Evolutionary conservation across 108 stramenopile species (phyloP), one percentile per base, ranked within the genome.

Genomic region (Cyclotella atomus): DNA sequence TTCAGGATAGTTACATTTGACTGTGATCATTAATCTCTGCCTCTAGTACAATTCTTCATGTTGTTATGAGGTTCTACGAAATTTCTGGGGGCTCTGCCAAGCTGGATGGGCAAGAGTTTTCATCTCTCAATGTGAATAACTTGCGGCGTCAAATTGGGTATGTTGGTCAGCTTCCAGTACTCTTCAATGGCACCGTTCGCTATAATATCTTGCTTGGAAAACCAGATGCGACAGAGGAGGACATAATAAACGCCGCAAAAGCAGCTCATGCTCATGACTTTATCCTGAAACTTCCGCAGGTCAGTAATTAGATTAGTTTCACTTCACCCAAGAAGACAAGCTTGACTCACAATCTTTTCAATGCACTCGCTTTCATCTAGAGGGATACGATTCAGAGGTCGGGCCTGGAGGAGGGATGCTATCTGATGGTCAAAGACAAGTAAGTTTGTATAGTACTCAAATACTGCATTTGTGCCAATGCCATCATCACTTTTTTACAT

Each of bases 141-240:
- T 65, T 83, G 3, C 71, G 85, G 28, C 46, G 45, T 23, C 75
- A 88, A 34, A 63, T 91, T n/a, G 87, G 88, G 2, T 77, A 77
- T 36, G 76, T 93, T n/a, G 83, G 77, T 24, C 92, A 93, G 75
- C 87, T 91, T 67, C 88, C 89, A 0, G 65, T 74, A 28, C 82
- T 93, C n/a, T 91, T 91, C 38, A 65, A 79, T 56, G 83, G 83
- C 44, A 82, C 87, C 24, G 83, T 93, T n/a, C 41, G 59, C 23
- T 83, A 93, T 24, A 93, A 93, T 65, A 86, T 93, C 43, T 68
- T 83, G 34, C 85, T 91, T 44, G 82, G 82, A 27, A 68, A 69
- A 32, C 57, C 65, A 16, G 57, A 68, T 62, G 71, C 82, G 5
- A 78, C 65, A 23, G 71, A 78, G 33, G 82, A 62, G 0, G 77